phyloP scores from a whole-genome alignment of 495 filamentous ascomycete genomes.

The Lepraria neglecta region DNA sequence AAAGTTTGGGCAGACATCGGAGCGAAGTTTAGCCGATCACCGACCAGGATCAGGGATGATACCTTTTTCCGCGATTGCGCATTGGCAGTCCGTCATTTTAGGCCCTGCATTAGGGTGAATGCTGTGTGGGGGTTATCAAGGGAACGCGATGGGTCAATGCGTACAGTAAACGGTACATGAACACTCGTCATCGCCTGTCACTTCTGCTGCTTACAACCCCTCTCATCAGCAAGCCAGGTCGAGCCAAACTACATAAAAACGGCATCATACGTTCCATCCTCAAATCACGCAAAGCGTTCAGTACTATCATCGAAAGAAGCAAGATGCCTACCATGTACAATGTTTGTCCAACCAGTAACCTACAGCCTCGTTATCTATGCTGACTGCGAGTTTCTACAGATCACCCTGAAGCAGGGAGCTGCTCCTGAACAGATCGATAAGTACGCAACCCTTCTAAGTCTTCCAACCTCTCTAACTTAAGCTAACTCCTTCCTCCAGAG shows the following conservation, averaged over 20 bases:
- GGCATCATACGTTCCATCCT: not conserved
- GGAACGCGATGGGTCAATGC: constrained; percentile 13
- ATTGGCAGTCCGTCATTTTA: constrained; percentile 12
- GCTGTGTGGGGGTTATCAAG: constrained; percentile 5
- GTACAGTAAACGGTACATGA: not conserved
- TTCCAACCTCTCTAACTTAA: not conserved
- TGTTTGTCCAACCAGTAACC: constrained; percentile 39
- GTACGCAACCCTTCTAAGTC: constrained; percentile 36
- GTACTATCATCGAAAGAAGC: not conserved
- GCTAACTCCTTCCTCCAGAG: constrained; percentile 38
- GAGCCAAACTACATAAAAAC: no score
- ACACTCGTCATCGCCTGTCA: not conserved
- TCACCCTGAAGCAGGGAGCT: constrained; percentile 68
- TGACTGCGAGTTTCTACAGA: constrained; percentile 41
- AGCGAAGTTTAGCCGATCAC: not conserved
- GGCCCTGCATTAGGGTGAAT: not conserved
- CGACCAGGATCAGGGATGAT: not conserved
- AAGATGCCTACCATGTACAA: constrained; percentile 52
- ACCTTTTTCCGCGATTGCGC: not conserved
- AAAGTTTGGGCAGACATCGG: not conserved
- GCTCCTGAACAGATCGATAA: constrained; percentile 55
- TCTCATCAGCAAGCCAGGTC: not conserved
- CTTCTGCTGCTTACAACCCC: not conserved
- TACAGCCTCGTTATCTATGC: not conserved
- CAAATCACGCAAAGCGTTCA: no score